A percentile compares a stretch with the other conserved stretches of the same genome.
These are phyloP conservation scores for Hebeloma cylindrosporum DNA, from an alignment of 768 basidiomycete species.

Conservation along the genomic window DNA sequence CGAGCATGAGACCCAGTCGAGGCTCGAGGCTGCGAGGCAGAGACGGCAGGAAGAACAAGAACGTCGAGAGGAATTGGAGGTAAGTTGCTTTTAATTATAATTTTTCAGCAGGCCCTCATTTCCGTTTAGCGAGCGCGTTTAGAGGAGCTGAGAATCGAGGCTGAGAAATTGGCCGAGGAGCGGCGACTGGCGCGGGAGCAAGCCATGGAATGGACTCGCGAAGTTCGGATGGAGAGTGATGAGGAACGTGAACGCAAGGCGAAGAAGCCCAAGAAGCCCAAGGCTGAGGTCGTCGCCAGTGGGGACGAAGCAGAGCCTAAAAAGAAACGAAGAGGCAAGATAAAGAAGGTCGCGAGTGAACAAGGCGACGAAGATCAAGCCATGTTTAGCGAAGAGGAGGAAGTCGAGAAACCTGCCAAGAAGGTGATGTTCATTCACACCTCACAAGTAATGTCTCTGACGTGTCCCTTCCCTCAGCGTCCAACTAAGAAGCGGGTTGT, in stretches of 20 bases:
- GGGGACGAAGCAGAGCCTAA: conserved; percentile 57
- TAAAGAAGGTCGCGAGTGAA: conserved; percentile 57
- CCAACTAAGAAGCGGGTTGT: conserved; percentile 72
- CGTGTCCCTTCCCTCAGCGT: conserved; percentile 43
- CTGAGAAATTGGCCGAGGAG: conserved; percentile 78
- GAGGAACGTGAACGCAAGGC: conserved; percentile 74
- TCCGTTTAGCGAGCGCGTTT: conserved; percentile 52
- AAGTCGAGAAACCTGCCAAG: conserved; percentile 60
- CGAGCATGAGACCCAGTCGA: conserved; percentile 70
- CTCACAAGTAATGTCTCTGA: conserved; percentile 17
- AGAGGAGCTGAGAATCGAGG: conserved; percentile 66
- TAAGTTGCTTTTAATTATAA: conserved; percentile 30
- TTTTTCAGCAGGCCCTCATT: background rate
- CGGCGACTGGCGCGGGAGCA: conserved; percentile 76
- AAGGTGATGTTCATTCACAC: conserved; percentile 46
- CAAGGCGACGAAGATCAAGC: conserved; percentile 65
- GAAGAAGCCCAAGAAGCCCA: conserved; percentile 54
- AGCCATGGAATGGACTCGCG: conserved; percentile 74
- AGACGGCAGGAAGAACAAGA: conserved; percentile 80
- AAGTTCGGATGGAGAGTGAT: conserved; percentile 68
- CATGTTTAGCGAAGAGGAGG: conserved; percentile 73
- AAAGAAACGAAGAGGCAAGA: conserved; percentile 70
- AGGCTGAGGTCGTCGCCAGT: conserved; percentile 51
- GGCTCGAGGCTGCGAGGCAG: conserved; percentile 73
- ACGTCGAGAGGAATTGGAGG: conserved; percentile 64